Evolutionary conservation across 192 early-diverging fungal species (phyloP).

Genomic region (Backusella parvicylindrica): DNA sequence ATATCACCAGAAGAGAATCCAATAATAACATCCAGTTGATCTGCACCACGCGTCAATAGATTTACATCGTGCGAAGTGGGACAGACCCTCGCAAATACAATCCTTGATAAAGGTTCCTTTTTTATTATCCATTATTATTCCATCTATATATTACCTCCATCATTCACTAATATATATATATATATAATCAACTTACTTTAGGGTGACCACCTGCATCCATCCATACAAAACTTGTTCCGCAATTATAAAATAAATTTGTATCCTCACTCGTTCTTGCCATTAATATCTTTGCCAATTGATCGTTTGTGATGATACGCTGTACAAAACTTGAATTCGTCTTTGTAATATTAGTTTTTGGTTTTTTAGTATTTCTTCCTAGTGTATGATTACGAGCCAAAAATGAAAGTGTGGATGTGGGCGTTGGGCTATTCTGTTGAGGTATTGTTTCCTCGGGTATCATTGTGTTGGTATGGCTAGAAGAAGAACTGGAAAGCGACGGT

Average conservation of each 20-base stretch:
- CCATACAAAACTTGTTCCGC: slow-evolving; percentile 71
- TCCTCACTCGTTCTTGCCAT: slow-evolving; percentile 52
- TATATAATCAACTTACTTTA: slow-evolving; percentile 43
- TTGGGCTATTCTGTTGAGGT: neutral
- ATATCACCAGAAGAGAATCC: slow-evolving; percentile 81
- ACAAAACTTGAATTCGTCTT: slow-evolving; percentile 77
- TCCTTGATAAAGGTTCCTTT: slow-evolving; percentile 78
- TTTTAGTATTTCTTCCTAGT: slow-evolving; percentile 15
- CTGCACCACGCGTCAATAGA: slow-evolving; percentile 62
- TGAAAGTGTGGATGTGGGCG: slow-evolving; percentile 26
- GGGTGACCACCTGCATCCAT: slow-evolving; percentile 57
- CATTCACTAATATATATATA: neutral
- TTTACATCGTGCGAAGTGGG: slow-evolving; percentile 91
- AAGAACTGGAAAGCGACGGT: slow-evolving; percentile 11
- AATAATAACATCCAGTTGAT: slow-evolving; percentile 82
- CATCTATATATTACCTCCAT: neutral
- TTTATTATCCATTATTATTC: neutral
- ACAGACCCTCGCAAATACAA: slow-evolving; percentile 71
- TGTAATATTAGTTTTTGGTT: slow-evolving; percentile 63
- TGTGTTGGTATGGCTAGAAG: neutral
- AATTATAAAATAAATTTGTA: slow-evolving; percentile 73
- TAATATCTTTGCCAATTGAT: slow-evolving; percentile 63
- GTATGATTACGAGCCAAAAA: slow-evolving; percentile 18
- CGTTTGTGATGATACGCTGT: slow-evolving; percentile 64
- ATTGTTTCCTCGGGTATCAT: neutral